These are phyloP conservation scores for Pichia kluyveri DNA, from an alignment of 805 yeast species.

Conservation along the genomic window DNA sequence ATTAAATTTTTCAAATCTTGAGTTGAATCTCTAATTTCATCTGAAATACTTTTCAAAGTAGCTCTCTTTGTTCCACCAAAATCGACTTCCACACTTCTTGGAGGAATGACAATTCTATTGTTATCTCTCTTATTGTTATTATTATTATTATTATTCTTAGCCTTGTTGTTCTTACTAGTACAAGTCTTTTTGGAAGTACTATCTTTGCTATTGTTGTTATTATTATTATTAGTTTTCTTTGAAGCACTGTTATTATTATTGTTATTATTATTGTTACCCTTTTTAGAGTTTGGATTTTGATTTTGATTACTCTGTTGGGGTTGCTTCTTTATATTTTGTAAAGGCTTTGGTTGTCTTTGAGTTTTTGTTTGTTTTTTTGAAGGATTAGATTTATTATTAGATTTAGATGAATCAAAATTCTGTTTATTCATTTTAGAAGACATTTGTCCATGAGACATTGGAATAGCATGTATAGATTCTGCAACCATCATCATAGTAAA, in stretches of 20 bases:
- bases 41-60: slow-evolving; percentile 13
- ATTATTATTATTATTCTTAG: slow-evolving; percentile 15
- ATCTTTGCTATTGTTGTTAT: background rate
- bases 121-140: slow-evolving; percentile 37
- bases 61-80: slow-evolving; percentile 8
- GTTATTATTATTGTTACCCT: background rate
- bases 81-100: slow-evolving; percentile 21
- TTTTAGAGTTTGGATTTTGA: background rate
- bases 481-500: background rate
- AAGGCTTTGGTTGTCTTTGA: slow-evolving; percentile 1
- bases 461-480: background rate
- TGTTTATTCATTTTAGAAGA: slow-evolving; percentile 1
- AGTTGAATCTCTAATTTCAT: slow-evolving; percentile 16
- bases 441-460: background rate
- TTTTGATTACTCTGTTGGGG: background rate
- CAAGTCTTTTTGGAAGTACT: background rate
- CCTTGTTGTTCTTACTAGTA: background rate
- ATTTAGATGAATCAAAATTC: slow-evolving; percentile 1
- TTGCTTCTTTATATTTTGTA: background rate
- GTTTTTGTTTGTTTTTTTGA: background rate
- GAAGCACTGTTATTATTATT: background rate
- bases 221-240: background rate
- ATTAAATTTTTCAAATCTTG: slow-evolving; percentile 14
- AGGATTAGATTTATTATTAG: background rate
- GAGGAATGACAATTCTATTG: slow-evolving; percentile 18